These are phyloP conservation scores for Monilinia polystroma DNA, from an alignment of 2,329 filamentous ascomycete species.

Conservation along the genomic window DNA sequence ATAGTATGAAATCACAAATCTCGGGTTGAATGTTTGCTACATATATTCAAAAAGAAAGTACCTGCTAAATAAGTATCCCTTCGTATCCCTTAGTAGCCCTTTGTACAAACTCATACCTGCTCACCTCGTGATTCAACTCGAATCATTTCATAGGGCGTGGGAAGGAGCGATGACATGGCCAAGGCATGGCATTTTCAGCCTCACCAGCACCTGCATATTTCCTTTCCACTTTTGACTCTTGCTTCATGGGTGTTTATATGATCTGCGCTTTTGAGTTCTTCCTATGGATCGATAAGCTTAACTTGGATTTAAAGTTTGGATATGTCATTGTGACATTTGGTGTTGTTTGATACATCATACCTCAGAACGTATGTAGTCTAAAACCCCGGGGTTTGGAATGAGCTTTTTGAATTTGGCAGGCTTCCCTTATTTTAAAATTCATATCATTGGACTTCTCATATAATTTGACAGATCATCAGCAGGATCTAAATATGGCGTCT, in stretches of 20 bases:
- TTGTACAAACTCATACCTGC: background rate
- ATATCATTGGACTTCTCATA: no score
- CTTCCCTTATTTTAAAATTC: no score
- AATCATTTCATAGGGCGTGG: background rate
- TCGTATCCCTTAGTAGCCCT: background rate
- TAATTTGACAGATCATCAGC: no score
- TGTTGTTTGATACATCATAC: no score
- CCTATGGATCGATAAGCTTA: no score
- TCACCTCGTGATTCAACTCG: background rate
- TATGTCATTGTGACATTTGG: no score
- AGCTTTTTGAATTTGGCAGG: no score
- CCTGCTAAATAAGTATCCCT: background rate
- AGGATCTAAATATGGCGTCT: no score
- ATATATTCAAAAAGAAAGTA: background rate
- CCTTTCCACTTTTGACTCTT: background rate
- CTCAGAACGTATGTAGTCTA: no score
- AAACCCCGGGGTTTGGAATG: no score
- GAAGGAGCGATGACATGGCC: conserved; percentile 11
- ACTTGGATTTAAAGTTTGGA: no score
- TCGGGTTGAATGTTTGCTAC: no score
- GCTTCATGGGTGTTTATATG: background rate
- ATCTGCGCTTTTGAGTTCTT: background rate
- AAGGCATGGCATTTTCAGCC: conserved; percentile 13
- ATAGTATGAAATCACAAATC: background rate
- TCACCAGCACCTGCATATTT: background rate